These are phyloP conservation scores for Plantago elongata DNA, from an alignment of 257 asterid genomes.

Conservation along the genomic window DNA sequence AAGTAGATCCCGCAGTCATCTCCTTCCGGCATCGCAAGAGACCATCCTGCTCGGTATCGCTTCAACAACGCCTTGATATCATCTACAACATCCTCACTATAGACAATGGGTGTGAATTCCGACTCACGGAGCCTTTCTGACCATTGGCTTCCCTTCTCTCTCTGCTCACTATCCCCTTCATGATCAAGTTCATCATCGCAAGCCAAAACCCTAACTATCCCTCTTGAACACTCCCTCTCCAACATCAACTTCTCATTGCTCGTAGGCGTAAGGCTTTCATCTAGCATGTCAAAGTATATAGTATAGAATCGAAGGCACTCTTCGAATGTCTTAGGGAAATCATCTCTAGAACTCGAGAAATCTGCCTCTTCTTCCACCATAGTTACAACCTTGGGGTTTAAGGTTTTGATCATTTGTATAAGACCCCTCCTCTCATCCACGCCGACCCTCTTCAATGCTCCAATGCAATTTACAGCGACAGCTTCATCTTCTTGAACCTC, in stretches of 20 bases:
- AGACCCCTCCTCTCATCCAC: slow-evolving; percentile 29
- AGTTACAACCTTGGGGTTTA: slow-evolving; percentile 61
- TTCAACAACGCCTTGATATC: slow-evolving; percentile 71
- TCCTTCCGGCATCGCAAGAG: slow-evolving; percentile 31
- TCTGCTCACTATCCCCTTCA: slow-evolving; percentile 43
- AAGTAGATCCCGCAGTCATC: slow-evolving; percentile 51
- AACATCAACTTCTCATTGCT: slow-evolving; percentile 74
- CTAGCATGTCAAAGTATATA: slow-evolving; percentile 66
- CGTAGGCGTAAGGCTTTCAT: slow-evolving; percentile 59
- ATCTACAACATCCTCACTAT: slow-evolving; percentile 69
- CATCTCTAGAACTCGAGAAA: slow-evolving; percentile 36
- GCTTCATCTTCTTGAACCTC: slow-evolving; percentile 61
- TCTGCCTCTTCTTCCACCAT: slow-evolving; percentile 84
- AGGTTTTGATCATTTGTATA: slow-evolving; percentile 34
- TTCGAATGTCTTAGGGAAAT: slow-evolving; percentile 56
- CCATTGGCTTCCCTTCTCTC: slow-evolving; percentile 76
- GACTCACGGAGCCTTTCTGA: slow-evolving; percentile 45
- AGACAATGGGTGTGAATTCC: slow-evolving; percentile 33
- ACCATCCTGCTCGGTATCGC: slow-evolving; percentile 75
- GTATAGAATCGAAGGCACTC: slow-evolving; percentile 78
- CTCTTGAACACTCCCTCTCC: slow-evolving; percentile 71
- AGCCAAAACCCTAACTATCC: slow-evolving; percentile 75
- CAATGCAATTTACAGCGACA: slow-evolving; percentile 62
- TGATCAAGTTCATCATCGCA: slow-evolving; percentile 39
- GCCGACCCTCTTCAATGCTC: slow-evolving; percentile 39